These are phyloP conservation scores for Olyra latifolia DNA, from an alignment of 176 grass and related monocot genomes.

Conservation along the genomic window DNA sequence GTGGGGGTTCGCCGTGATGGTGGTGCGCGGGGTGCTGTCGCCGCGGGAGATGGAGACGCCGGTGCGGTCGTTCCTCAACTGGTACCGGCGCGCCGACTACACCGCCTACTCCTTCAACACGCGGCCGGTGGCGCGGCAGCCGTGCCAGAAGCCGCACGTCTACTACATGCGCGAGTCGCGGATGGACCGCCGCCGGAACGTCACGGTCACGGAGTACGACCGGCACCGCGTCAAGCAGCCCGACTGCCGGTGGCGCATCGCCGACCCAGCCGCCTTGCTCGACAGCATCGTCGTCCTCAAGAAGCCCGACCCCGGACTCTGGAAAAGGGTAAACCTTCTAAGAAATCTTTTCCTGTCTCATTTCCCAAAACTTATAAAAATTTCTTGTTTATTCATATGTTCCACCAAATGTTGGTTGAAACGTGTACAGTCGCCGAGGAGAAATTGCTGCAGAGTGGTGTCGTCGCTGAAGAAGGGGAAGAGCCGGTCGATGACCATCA, in stretches of 20 bases:
- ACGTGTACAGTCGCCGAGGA: conserved; percentile 69
- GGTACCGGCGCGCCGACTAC: conserved; percentile 76
- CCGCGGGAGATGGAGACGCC: conserved; percentile 94
- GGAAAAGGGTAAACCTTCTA: conserved; percentile 59
- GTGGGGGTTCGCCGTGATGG: conserved; percentile 82
- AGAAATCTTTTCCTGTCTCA: neutral
- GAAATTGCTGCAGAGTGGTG: conserved; percentile 90
- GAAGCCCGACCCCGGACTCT: conserved; percentile 80
- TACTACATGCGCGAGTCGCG: conserved; percentile 67
- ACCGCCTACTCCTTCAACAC: conserved; percentile 85
- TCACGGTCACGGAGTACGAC: conserved; percentile 77
- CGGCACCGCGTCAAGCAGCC: conserved; percentile 53
- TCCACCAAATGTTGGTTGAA: neutral
- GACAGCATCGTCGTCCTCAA: conserved; percentile 78
- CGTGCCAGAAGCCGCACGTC: conserved; percentile 68
- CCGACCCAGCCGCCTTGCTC: conserved; percentile 59
- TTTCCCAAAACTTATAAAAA: neutral
- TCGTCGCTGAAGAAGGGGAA: conserved; percentile 67
- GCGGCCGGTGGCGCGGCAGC: conserved; percentile 63
- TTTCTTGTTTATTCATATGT: neutral
- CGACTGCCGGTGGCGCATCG: conserved; percentile 71
- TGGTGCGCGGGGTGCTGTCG: conserved; percentile 86
- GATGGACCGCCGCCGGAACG: conserved; percentile 57
- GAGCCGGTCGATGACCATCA: conserved; percentile 59
- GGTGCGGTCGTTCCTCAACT: conserved; percentile 85